Conservation (phyloP, 208 protist species). For the Crithidia sp. region DNA sequence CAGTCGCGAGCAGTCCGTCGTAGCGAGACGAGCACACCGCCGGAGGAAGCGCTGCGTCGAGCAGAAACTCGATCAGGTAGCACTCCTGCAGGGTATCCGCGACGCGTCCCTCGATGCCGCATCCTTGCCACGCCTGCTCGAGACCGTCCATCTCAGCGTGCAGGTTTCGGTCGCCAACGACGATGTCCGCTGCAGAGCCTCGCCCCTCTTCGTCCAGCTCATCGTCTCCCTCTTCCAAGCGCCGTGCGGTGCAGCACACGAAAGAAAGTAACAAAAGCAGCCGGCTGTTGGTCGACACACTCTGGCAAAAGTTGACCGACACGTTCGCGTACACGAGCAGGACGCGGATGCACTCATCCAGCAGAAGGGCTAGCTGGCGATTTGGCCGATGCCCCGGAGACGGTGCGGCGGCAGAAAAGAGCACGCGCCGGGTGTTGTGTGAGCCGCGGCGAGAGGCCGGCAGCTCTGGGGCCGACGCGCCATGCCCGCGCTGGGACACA, state of each 20-base stretch:
- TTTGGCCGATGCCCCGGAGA: slow-evolving; percentile 42
- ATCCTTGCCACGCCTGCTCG: slow-evolving; percentile 41
- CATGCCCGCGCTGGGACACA: neutral
- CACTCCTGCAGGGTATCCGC: slow-evolving; percentile 60
- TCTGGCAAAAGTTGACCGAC: slow-evolving; percentile 58
- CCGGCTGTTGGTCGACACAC: slow-evolving; percentile 49
- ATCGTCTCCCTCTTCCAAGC: slow-evolving; percentile 45
- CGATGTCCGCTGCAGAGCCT: slow-evolving; percentile 15
- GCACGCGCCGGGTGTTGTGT: slow-evolving; percentile 1
- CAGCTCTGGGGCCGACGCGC: neutral
- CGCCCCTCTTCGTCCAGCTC: slow-evolving; percentile 14
- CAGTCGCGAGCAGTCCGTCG: slow-evolving; percentile 62
- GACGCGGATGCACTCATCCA: slow-evolving; percentile 72
- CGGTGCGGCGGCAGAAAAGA: slow-evolving; percentile 40
- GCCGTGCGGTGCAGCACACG: slow-evolving; percentile 63
- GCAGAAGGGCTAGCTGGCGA: slow-evolving; percentile 38
- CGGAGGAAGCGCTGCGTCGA: slow-evolving; percentile 88
- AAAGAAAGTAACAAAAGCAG: slow-evolving; percentile 70
- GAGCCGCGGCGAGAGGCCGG: neutral
- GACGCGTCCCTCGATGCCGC: slow-evolving; percentile 53
- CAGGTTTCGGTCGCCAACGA: slow-evolving; percentile 44
- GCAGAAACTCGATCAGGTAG: slow-evolving; percentile 83
- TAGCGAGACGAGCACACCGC: slow-evolving; percentile 88
- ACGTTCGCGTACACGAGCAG: slow-evolving; percentile 88
- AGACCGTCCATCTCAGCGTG: slow-evolving; percentile 62